phyloP scores from a whole-genome alignment of 2,329 filamentous ascomycete genomes.

The Xylariaceae sp. region DNA sequence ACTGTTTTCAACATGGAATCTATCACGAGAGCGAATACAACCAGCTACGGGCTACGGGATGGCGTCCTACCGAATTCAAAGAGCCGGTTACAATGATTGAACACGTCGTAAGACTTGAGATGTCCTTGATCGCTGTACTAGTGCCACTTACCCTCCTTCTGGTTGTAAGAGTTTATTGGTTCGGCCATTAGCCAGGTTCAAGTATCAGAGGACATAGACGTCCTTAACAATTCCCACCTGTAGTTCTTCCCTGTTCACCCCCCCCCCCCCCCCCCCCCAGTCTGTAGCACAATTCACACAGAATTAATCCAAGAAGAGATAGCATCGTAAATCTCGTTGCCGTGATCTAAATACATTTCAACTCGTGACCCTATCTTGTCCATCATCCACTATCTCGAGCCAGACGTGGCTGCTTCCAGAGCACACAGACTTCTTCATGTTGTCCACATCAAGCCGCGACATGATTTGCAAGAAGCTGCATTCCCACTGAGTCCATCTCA shows the following conservation, averaged over 20 bases:
- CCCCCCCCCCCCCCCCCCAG: background rate
- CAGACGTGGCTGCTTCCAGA: too few species aligned
- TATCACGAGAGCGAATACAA: slow-evolving; percentile 10
- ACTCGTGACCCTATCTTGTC: too few species aligned
- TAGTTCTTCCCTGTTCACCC: background rate
- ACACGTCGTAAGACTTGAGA: background rate
- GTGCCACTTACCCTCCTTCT: background rate
- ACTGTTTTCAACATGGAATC: slow-evolving; percentile 18
- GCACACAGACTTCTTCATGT: too few species aligned
- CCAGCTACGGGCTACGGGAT: background rate
- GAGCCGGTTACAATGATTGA: background rate
- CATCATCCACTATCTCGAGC: too few species aligned
- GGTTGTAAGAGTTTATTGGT: background rate
- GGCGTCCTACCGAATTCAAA: background rate
- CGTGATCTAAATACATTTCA: too few species aligned
- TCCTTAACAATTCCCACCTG: background rate
- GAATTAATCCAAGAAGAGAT: too few species aligned
- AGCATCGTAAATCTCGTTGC: too few species aligned
- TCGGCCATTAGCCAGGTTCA: background rate
- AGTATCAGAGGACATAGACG: background rate
- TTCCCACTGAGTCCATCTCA: too few species aligned
- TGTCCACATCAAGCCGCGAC: too few species aligned
- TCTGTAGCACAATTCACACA: background rate
- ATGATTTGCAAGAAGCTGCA: too few species aligned
- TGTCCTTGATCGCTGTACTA: background rate